These are phyloP conservation scores for Emergomyces africanus DNA, from an alignment of 2,329 filamentous ascomycete genomes.

Conservation along the genomic window DNA sequence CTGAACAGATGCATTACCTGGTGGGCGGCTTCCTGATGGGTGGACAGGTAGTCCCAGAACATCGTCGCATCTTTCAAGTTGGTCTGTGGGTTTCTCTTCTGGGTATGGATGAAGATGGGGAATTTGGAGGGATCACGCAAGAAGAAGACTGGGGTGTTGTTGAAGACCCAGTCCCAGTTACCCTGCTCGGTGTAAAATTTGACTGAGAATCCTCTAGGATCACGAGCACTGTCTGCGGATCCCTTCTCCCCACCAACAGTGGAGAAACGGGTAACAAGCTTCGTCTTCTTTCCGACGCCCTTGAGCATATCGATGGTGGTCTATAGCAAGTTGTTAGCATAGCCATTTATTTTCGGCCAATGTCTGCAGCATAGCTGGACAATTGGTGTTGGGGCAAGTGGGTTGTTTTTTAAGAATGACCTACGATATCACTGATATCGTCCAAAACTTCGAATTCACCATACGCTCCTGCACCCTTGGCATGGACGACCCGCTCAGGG, in stretches of 20 bases:
- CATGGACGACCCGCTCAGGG: conserved; percentile 32
- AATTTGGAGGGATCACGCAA: conserved; percentile 62
- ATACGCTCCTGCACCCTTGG: conserved; percentile 31
- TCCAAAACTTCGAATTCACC: conserved; percentile 35
- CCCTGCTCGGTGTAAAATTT: conserved; percentile 63
- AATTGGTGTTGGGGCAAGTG: too few relatives aligned
- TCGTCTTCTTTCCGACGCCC: conserved; percentile 55
- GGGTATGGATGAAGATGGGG: conserved; percentile 60
- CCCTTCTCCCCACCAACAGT: conserved; percentile 64
- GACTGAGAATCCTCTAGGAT: conserved; percentile 58
- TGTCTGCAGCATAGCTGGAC: too few relatives aligned
- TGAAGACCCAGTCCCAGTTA: conserved; percentile 55
- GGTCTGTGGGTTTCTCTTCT: conserved; percentile 60
- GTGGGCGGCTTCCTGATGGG: conserved; percentile 50
- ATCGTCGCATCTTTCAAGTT: conserved; percentile 56
- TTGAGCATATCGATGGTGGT: conserved; percentile 38
- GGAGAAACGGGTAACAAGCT: conserved; percentile 56
- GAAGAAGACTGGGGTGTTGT: conserved; percentile 57
- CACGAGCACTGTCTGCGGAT: conserved; percentile 57
- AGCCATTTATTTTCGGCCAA: neutral
- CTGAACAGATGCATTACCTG: conserved; percentile 54
- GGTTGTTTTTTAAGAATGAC: conserved; percentile 4
- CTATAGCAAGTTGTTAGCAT: conserved; percentile 11
- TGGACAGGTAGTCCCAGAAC: conserved; percentile 55
- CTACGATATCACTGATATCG: conserved; percentile 37